A percentile compares a stretch with the other conserved stretches of the same genome.
phyloP scores from a whole-genome alignment of 345 rosid species.

The Linum usitatissimum region DNA sequence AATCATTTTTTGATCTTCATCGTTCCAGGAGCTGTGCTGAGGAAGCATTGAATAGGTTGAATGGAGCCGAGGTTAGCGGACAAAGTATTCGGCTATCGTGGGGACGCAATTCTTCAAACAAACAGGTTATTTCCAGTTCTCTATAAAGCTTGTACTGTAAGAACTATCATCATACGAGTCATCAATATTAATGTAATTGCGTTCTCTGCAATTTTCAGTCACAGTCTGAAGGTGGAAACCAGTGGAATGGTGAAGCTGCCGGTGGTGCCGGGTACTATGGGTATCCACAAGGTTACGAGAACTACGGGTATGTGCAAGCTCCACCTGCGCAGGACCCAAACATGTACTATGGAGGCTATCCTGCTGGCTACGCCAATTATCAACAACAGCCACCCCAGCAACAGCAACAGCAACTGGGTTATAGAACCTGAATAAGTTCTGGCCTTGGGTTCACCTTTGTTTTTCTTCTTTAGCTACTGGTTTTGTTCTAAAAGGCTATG shows the following conservation, averaged over 20 bases:
- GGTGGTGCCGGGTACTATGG: slow-evolving; percentile 40
- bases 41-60: slow-evolving; percentile 55
- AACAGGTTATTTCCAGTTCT: slow-evolving; percentile 36
- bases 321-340: slow-evolving; percentile 68
- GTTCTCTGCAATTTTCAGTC: slow-evolving; percentile 19
- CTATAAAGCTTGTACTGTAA: too few species aligned
- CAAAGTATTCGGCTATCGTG: slow-evolving; percentile 83
- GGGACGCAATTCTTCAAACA: slow-evolving; percentile 86
- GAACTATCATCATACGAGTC: background rate
- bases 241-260: slow-evolving; percentile 31
- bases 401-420: slow-evolving; percentile 13
- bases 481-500: background rate
- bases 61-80: slow-evolving; percentile 66
- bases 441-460: background rate
- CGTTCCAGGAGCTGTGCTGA: slow-evolving; percentile 67
- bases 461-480: background rate
- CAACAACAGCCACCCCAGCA: slow-evolving; percentile 48
- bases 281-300: slow-evolving; percentile 63
- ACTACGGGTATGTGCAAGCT: slow-evolving; percentile 45
- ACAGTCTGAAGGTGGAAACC: slow-evolving; percentile 46
- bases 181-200: background rate
- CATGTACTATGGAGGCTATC: slow-evolving; percentile 71
- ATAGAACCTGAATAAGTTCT: slow-evolving; percentile 16
- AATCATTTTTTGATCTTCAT: slow-evolving; percentile 5
- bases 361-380: slow-evolving; percentile 72